Evolutionary conservation across 148 eudicot species (phyloP).

Genomic region (Rhododendron molle): DNA sequence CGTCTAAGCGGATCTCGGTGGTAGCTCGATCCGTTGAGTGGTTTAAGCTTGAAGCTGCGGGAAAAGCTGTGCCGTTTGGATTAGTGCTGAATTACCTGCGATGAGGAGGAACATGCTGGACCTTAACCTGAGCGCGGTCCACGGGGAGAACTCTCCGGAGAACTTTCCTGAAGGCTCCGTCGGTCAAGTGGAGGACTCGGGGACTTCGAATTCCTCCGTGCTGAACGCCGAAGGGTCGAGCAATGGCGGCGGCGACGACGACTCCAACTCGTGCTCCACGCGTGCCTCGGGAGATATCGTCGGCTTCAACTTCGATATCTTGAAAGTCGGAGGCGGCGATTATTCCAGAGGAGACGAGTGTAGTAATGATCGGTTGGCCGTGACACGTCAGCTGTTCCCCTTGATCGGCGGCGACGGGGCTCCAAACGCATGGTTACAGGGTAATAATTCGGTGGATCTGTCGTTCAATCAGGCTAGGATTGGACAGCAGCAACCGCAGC

Average conservation of each 20-base stretch:
- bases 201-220: slow-evolving; percentile 36
- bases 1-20: background rate
- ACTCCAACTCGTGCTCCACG: slow-evolving; percentile 30
- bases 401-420: slow-evolving; percentile 8
- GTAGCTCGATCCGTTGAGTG: slow-evolving; percentile 1
- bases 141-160: background rate
- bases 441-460: slow-evolving; percentile 21
- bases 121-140: slow-evolving; percentile 8
- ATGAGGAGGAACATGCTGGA: slow-evolving; percentile 14
- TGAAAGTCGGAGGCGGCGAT: slow-evolving; percentile 20
- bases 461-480: slow-evolving; percentile 17
- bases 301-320: slow-evolving; percentile 33
- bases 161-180: slow-evolving; percentile 3
- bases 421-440: background rate
- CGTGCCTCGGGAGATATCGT: slow-evolving; percentile 16
- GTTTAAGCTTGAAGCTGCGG: background rate
- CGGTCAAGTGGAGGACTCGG: slow-evolving; percentile 26
- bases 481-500: slow-evolving; percentile 27
- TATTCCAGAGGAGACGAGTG: background rate
- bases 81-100: background rate
- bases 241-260: slow-evolving; percentile 30
- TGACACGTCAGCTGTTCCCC: slow-evolving; percentile 54
- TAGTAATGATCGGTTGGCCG: background rate
- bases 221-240: slow-evolving; percentile 32
- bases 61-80: background rate